phyloP scores from a whole-genome alignment of 768 basidiomycete genomes.

The Podaxis carcinomalis region DNA sequence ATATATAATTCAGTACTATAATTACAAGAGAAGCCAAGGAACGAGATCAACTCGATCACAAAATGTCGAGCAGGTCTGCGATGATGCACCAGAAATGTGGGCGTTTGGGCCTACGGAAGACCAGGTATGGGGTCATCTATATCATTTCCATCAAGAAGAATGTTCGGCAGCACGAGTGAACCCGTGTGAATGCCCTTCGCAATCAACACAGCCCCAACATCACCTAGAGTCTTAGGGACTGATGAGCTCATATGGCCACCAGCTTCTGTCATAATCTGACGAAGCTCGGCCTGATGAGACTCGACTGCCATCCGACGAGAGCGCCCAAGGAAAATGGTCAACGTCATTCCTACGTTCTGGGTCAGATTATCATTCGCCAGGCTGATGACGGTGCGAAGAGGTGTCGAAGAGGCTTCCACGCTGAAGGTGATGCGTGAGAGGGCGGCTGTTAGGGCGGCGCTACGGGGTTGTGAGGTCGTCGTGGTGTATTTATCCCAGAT shows the following conservation, averaged over 20 bases:
- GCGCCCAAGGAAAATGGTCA: conserved; percentile 69
- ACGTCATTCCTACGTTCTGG: conserved; percentile 31
- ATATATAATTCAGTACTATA: too few species aligned
- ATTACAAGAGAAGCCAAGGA: too few species aligned
- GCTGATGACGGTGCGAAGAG: conserved; percentile 54
- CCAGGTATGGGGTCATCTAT: too few species aligned
- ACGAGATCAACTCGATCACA: too few species aligned
- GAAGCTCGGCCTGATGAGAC: conserved; percentile 57
- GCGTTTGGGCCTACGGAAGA: too few species aligned
- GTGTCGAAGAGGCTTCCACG: conserved; percentile 41
- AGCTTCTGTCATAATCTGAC: conserved; percentile 36
- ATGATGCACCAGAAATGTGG: too few species aligned
- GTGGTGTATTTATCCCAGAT: conserved; percentile 64
- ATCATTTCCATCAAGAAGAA: not conserved
- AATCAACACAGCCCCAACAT: conserved; percentile 68
- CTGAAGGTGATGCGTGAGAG: conserved; percentile 65
- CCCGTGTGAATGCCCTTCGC: conserved; percentile 45
- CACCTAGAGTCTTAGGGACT: conserved; percentile 69
- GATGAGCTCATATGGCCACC: conserved; percentile 45
- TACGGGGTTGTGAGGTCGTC: not conserved
- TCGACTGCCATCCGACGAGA: conserved; percentile 66
- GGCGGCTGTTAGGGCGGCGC: conserved; percentile 22
- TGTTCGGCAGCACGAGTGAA: conserved; percentile 36
- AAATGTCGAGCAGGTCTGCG: too few species aligned
- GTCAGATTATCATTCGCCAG: conserved; percentile 28